Base-by-base conservation (phyloP, 352 stramenopile species). In the Globisporangium heterothallicum region DNA sequence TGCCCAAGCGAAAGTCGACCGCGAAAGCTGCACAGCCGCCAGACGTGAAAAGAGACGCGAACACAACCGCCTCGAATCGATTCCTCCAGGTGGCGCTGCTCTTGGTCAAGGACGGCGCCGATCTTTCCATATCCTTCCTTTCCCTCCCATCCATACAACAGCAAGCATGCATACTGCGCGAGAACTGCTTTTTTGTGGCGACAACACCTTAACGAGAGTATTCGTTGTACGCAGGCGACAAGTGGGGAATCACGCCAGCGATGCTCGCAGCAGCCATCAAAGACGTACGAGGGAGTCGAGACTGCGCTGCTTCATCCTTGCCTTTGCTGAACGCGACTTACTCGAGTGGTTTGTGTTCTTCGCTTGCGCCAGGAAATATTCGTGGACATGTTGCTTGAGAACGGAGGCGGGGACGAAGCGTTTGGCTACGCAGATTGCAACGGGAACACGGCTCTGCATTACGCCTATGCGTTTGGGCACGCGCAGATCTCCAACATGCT, bases 381-480 rank as follows among this genome's bases (percentile, higher is more conserved):
- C 4, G 63, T 86, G 30, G 56, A 75, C 26, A 48, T 51, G 3
- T 51, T 89, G 10, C 43, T 89, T 1, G 6, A 13, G 14, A 57
- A 75, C 7, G 58, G 52, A 1, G 42, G 49, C 4, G 62, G 59
- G 1, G 42, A 65, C 34, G 43, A 61, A 42, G 61, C 42, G 30
- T 51, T 1, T 41, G 59, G 6, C 49, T 86, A 36, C 14, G n/a
- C n/a, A 10, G 75, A 89, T 46, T 25, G 24, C 4, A 32, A 70
- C 14, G 75, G 72, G 6, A 89, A 84, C 41, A 71, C 61, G 6
- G 67, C 72, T 12, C 51, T 89, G 2, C 78, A 89, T 49, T 86
- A 89, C 51, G 73, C 68, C 49, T 89, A 89, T 65, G 78, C 75
- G 4, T 89, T 85, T 50, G 68, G 62, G 0, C 49, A 74, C 50